Conservation (phyloP, 768 basidiomycete genomes). For the Termitomyces sp. region DNA sequence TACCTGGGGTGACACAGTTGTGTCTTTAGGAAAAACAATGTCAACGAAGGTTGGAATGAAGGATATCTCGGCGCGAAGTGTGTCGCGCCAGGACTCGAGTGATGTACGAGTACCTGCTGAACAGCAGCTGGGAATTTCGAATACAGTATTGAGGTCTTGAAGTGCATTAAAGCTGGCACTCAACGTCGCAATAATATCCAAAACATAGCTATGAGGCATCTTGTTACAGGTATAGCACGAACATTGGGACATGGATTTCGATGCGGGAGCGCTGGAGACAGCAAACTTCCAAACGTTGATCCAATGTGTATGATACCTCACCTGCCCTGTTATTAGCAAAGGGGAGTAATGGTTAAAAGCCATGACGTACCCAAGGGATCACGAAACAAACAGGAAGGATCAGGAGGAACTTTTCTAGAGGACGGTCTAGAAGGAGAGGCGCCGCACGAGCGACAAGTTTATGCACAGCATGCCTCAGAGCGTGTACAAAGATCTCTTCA, state of each 20-base stretch:
- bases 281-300: background rate
- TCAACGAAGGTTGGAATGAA: background rate
- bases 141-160: background rate
- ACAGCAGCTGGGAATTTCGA: background rate
- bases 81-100: background rate
- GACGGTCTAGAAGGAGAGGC: conserved; percentile 1
- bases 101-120: background rate
- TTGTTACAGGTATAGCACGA: background rate
- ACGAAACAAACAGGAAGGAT: background rate
- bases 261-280: background rate
- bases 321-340: background rate
- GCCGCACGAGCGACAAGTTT: conserved; percentile 1
- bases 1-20: background rate
- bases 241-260: background rate
- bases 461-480: background rate
- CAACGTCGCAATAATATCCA: background rate
- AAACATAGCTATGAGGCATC: background rate
- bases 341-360: background rate
- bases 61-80: background rate
- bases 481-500: conserved; percentile 7
- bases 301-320: conserved; percentile 3
- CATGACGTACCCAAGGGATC: conserved; percentile 1
- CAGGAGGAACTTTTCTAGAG: background rate
- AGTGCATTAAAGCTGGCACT: background rate
- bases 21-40: background rate